Base-by-base conservation (phyloP, 2,329 filamentous ascomycete species). In the Coniella vitis region DNA sequence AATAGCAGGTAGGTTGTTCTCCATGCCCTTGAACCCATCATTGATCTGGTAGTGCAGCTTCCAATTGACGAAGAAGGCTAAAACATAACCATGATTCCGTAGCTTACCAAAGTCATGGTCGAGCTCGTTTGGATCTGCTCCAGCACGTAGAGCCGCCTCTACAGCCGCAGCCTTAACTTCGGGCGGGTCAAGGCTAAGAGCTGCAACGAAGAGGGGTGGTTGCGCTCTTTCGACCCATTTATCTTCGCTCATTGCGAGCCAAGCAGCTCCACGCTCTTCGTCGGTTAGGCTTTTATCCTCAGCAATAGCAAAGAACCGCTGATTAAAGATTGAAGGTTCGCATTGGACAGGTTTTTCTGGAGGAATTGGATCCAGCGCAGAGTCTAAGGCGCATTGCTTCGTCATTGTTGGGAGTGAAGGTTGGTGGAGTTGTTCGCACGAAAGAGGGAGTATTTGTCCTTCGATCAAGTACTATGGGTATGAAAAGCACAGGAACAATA, bases 121-220 rank as follows among this genome's bases (percentile, higher is more conserved):
- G 31, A 44, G 32, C 19, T 44, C 29, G 41, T 44, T 37, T 31
- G 41, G 41, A 22, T 44, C 41, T 21, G 41, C 41, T 22, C 41
- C 41, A n/a, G 32, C 41, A 32, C 41, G 41, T 32, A 44, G 31
- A 32, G 41, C 41, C n/a, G 17, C 31, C 29, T 44, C 41, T 21
- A 44, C 41, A 13, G 41, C 41, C 17, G 41, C 19, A 31, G 41
- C 41, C 25, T 44, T 44, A 32, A 31, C 41, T 12, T 13, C 25
- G 32, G 41, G 17, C 4, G 5, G 25, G 41, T 44, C 32, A 22
- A 44, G 41, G 41, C 41, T 44, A 16, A 44, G 32, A 5, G 41
- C 41, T 25, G 41, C 41, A n/a, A 19, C 25, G 32, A 44, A 44
- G 41, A 44, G 41, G 13, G 41, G 41, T 32, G 41, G 41, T 19